A percentile compares a stretch with the other conserved stretches of the same genome.
phyloP scores from a whole-genome alignment of 257 asterid species.

The Forsythia viridissima region DNA sequence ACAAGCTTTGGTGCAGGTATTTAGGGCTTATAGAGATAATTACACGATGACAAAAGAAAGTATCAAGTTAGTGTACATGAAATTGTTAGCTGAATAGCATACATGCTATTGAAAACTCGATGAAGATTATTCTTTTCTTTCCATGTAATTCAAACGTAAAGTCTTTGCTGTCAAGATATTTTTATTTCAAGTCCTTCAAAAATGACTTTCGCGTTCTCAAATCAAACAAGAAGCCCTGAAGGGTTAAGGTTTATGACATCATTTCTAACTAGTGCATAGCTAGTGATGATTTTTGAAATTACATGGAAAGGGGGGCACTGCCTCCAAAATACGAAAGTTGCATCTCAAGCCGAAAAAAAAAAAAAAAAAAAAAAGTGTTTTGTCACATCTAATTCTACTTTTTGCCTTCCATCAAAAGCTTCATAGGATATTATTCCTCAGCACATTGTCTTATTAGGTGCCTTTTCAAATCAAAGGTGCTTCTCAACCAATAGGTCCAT shows the following conservation, averaged over 20 bases:
- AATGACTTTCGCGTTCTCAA: neutral
- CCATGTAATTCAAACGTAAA: neutral
- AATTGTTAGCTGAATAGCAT: neutral
- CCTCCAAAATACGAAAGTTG: conserved; percentile 24
- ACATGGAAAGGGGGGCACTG: conserved; percentile 26
- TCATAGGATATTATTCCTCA: conserved; percentile 12
- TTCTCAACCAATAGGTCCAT: neutral
- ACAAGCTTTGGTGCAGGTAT: conserved; percentile 14
- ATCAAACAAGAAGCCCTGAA: conserved; percentile 8
- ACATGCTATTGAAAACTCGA: neutral
- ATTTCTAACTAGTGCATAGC: conserved; percentile 17
- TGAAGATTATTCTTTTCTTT: neutral
- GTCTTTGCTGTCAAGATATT: neutral
- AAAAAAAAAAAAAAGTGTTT: conserved; percentile 25
- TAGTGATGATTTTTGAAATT: conserved; percentile 11
- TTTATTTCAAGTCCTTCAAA: conserved; percentile 16
- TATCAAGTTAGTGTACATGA: neutral
- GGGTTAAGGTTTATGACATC: conserved; percentile 1
- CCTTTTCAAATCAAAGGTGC: neutral
- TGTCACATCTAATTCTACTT: conserved; percentile 21
- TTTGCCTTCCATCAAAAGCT: conserved; percentile 19
- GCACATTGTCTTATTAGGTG: neutral
- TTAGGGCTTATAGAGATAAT: conserved; percentile 2
- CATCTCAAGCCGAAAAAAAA: conserved; percentile 13
- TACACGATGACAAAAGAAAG: conserved; percentile 3